These are phyloP conservation scores for Vairimorpha apis DNA, from an alignment of 371 early-diverging fungal genomes.

Conservation along the genomic window DNA sequence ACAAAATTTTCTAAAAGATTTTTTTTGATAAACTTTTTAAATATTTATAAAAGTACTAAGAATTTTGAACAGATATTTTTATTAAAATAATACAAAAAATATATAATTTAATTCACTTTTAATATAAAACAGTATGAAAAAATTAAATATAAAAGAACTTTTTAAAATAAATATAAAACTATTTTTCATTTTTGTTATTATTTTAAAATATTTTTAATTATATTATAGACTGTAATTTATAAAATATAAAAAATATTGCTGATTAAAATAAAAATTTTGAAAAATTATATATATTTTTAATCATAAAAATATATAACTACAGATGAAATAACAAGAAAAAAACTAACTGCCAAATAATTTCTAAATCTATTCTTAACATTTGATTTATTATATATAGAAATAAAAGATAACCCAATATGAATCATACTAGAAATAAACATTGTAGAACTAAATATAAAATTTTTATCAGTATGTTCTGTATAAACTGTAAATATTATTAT, in stretches of 20 bases:
- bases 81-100: no score
- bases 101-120: no score
- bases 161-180: no score
- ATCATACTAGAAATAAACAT: conserved; percentile 42
- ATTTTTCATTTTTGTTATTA: no score
- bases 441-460: conserved; percentile 34
- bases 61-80: no score
- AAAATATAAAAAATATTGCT: conserved; percentile 2
- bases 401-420: conserved; percentile 39
- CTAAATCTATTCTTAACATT: conserved; percentile 17
- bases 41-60: no score
- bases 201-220: no score
- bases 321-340: neutral
- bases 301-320: neutral
- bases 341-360: conserved; percentile 3
- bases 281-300: neutral
- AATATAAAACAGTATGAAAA: no score
- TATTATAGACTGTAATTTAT: no score
- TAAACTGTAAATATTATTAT: conserved; percentile 11
- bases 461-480: conserved; percentile 7
- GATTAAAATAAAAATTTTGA: neutral
- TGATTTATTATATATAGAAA: conserved; percentile 1
- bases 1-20: no score
- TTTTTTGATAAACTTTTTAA: no score
- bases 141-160: no score